These are phyloP conservation scores for Aureobasidium sp. DNA, from an alignment of 2,329 filamentous ascomycete species.

Conservation along the genomic window DNA sequence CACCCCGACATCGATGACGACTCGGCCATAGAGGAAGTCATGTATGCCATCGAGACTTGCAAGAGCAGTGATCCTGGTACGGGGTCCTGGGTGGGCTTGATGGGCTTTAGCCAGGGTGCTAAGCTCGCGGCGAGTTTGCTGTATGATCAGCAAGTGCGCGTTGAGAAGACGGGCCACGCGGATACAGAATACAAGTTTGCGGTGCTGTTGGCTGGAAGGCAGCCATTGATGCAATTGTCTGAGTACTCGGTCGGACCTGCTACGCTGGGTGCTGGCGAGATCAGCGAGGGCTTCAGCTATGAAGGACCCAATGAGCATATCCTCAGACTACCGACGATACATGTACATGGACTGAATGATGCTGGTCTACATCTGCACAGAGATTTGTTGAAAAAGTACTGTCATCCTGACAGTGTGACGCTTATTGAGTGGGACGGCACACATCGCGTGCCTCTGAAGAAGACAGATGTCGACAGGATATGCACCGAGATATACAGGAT, in stretches of 20 bases:
- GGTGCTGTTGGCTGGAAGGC: slow-evolving; percentile 53
- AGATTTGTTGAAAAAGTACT: slow-evolving; percentile 50
- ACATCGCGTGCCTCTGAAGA: slow-evolving; percentile 63
- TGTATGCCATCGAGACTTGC: slow-evolving; percentile 35
- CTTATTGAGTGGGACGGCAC: slow-evolving; percentile 66
- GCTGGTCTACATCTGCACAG: slow-evolving; percentile 51
- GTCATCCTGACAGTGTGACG: slow-evolving; percentile 42
- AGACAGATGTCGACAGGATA: slow-evolving; percentile 52
- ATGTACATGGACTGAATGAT: slow-evolving; percentile 58
- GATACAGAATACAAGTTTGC: slow-evolving; percentile 48
- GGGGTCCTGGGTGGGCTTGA: slow-evolving; percentile 41
- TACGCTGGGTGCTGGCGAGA: slow-evolving; percentile 31
- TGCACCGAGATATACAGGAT: slow-evolving; percentile 44
- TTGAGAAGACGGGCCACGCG: slow-evolving; percentile 28
- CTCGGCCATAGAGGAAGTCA: slow-evolving; percentile 37
- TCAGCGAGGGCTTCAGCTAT: slow-evolving; percentile 37
- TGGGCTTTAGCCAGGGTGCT: slow-evolving; percentile 44
- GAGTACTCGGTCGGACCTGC: slow-evolving; percentile 28
- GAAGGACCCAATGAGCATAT: slow-evolving; percentile 38
- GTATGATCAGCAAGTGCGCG: slow-evolving; percentile 50
- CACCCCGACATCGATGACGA: slow-evolving; percentile 47
- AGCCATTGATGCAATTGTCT: slow-evolving; percentile 48
- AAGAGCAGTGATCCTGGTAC: slow-evolving; percentile 36
- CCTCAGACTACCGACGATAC: slow-evolving; percentile 51
- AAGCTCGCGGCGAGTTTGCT: slow-evolving; percentile 39